Evolutionary conservation across 495 filamentous ascomycete genomes (phyloP).

Genomic region (Durotheca rogersii): DNA sequence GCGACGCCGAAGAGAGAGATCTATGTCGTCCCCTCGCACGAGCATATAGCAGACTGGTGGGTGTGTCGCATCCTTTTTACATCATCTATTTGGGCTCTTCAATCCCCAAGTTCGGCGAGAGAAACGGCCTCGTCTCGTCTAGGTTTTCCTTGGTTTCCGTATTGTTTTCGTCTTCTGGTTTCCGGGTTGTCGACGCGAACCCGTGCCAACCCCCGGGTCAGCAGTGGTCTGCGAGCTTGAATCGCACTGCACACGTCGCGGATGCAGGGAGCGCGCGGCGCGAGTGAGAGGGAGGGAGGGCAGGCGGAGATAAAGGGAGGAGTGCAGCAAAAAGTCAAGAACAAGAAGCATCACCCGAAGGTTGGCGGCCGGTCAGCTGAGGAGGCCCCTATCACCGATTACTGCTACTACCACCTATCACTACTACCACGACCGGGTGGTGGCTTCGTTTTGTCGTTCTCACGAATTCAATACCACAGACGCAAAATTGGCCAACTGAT

Average conservation of each 20-base stretch:
- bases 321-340: slow-evolving; percentile 2
- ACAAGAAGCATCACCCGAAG: slow-evolving; percentile 8
- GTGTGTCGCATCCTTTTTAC: no score
- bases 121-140: no score
- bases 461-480: slow-evolving; percentile 6
- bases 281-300: neutral
- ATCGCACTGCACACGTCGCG: slow-evolving; percentile 15
- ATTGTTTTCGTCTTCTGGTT: no score
- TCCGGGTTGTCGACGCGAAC: no score
- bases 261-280: slow-evolving; percentile 2
- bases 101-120: no score
- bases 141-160: no score
- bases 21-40: slow-evolving; percentile 1
- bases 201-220: no score
- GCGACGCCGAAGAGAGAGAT: neutral
- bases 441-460: slow-evolving; percentile 21
- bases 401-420: no score
- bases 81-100: no score
- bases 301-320: neutral
- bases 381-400: no score
- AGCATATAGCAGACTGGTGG: slow-evolving; percentile 3
- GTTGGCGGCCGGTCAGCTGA: slow-evolving; percentile 5
- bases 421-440: slow-evolving; percentile 11
- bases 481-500: slow-evolving; percentile 16
- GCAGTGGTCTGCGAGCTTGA: slow-evolving; percentile 6